Base-by-base conservation (phyloP, 768 basidiomycete species). In the Dentipellis sp. region DNA sequence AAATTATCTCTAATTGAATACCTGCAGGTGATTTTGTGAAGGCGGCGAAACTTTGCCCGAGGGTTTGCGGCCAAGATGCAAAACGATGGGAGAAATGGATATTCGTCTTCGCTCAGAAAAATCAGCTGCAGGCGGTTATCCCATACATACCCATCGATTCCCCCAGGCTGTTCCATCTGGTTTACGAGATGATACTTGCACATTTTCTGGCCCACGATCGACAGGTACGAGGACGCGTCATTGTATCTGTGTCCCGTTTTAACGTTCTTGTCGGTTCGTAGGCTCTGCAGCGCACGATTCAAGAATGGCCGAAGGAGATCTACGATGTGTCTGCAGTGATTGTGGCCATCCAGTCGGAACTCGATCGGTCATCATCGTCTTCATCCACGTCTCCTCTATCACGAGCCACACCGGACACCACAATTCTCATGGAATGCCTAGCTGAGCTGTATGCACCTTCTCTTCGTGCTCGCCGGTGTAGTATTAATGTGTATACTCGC, bases 31-130 rank as follows among this genome's bases (percentile, higher is more conserved):
- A 84, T 17, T 97, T 82, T 61, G 71, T 67, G 0, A 89, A 89
- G 64, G 95, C 95, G 1, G 97, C 95, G 0, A 71, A 76, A 9
- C 70, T 97, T 22, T 86, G 84, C 62, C 86, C 91, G 0, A 93
- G 89, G 66, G 91, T 97, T 7, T 88, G 95, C 61, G 86, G 80
- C 3, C 81, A 82, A 46, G 82, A 95, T 62, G 70, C 77, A 10
- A 85, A 83, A 64, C 78, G 80, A n/a, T 99, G 97, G 97, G 94
- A 97, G 66, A 82, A 88, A 63, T 97, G 90, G 90, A 89, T 97
- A 64, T 95, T 97, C 64, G 73, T 81, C 12, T 98, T 95, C 66
- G 88, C 88, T 1, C 83, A 92, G 67, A 81, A 85, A 62, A 77
- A 80, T 22, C 84, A 92, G 56, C 72, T 97, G 14, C 83, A 88